Percentiles rank a stretch among this genome's conserved stretches.
Evolutionary conservation across 1,284 basidiomycete species (phyloP).

Genomic region (Tremellales sp.): DNA sequence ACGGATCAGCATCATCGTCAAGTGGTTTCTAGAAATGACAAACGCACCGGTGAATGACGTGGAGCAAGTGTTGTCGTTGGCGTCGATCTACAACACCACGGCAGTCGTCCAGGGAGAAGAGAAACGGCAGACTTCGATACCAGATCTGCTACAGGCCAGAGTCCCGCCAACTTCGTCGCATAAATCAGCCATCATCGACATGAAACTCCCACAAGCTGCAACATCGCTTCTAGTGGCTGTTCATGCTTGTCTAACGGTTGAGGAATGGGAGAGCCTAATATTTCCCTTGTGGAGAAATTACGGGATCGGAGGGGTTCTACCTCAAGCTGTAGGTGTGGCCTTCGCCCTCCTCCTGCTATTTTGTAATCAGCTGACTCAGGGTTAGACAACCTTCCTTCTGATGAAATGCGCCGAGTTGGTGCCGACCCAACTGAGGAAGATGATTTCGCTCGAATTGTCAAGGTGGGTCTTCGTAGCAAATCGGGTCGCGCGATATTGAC

Average conservation of each 20-base stretch:
- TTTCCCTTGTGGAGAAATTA: slow-evolving; percentile 31
- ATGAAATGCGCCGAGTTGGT: slow-evolving; percentile 39
- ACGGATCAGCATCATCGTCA: slow-evolving; percentile 5
- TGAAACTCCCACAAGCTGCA: background rate
- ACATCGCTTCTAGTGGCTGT: slow-evolving; percentile 21
- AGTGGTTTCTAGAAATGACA: too few relatives aligned
- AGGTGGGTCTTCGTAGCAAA: slow-evolving; percentile 16
- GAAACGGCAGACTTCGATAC: background rate
- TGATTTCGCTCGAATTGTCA: slow-evolving; percentile 25
- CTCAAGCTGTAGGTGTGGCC: background rate
- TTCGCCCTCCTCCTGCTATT: too few relatives aligned
- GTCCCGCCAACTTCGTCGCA: background rate
- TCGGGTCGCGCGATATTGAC: slow-evolving; percentile 1
- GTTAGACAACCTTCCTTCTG: slow-evolving; percentile 27
- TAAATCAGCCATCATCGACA: background rate
- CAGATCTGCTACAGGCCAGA: background rate
- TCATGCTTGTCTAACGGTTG: slow-evolving; percentile 25
- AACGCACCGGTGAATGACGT: too few relatives aligned
- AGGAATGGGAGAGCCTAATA: slow-evolving; percentile 31
- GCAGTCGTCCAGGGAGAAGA: too few relatives aligned
- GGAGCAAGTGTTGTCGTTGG: background rate
- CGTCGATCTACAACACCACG: background rate
- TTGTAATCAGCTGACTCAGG: background rate
- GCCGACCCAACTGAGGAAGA: slow-evolving; percentile 14
- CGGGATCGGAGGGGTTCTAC: slow-evolving; percentile 1